phyloP scores from a whole-genome alignment of 148 eudicot species.

The Vaccinium macrocarpon region DNA sequence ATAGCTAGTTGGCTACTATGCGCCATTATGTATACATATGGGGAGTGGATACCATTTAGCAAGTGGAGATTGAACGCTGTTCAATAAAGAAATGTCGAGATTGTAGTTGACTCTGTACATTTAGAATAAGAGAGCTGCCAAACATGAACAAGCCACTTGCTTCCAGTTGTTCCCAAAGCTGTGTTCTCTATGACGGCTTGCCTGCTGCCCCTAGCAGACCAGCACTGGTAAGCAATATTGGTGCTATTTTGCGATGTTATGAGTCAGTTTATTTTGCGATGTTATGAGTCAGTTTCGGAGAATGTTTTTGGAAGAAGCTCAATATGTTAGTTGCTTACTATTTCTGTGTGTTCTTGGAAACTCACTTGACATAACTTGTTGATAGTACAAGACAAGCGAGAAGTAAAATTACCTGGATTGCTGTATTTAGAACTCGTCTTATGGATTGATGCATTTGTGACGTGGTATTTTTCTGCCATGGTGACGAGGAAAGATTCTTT shows the following conservation, averaged over 20 bases:
- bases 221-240: not conserved
- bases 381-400: not conserved
- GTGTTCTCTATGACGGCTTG: not conserved
- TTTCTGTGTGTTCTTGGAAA: not conserved
- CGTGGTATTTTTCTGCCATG: not conserved
- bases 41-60: not conserved
- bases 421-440: not conserved
- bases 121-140: no score
- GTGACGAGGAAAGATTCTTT: not conserved
- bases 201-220: not conserved
- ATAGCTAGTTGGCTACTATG: not conserved
- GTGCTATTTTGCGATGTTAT: not conserved
- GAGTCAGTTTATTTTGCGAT: not conserved
- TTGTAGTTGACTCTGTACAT: no score
- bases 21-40: not conserved
- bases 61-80: no score
- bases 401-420: not conserved
- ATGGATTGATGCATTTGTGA: slow-evolving; percentile 7
- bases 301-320: not conserved
- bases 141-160: not conserved
- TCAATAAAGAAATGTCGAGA: no score
- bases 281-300: not conserved
- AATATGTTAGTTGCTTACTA: not conserved
- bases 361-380: not conserved
- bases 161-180: not conserved